Base-by-base conservation (phyloP, 768 basidiomycete species). In the Exidia glandulosa region DNA sequence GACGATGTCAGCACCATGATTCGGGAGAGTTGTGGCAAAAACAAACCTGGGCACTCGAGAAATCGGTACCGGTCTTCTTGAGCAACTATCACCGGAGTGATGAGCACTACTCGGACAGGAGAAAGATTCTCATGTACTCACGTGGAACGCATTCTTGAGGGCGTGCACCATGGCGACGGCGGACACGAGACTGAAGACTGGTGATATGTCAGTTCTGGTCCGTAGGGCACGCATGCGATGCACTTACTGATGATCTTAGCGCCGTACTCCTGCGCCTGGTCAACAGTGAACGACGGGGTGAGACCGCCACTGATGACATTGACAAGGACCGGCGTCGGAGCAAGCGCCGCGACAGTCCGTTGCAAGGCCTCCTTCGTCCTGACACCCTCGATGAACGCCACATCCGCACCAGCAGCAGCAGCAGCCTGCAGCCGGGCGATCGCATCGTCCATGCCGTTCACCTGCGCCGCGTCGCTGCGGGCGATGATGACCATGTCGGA, bases 331-430 rank as follows among this genome's bases (percentile, higher is more conserved):
- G 87, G 87, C 64, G 85, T 88, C 3, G 87, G 87, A 4, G 83
- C 80, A 31, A 90, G 71, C 2, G 83, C 85, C 27, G 77, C 77
- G 52, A 90, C 83, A 10, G 87, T 87, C 1, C 74, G 74, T 59
- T 79, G 75, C 16, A 88, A 76, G 27, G 86, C 79, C 50, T 86
- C 82, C 52, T 82, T 77, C 2, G 81, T 85, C 69, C 81, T 81
- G 31, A 88, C 86, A 45, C 88, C 87, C 69, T 89, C 87, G 34
- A 88, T 88, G 71, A 90, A 90, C 70, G 86, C 88, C 13, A 87
- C 86, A 66, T 90, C 87, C 0, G 87, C 87, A 32, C 87, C 87
- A 10, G 80, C 84, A 60, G 84, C 84, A 0, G 85, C 80, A 9
- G 87, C 87, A 25, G 88, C 77, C 69, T 84, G 81, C 61, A 89